Conservation (phyloP, 495 filamentous ascomycete genomes). For the Trypethelium eluteriae region DNA sequence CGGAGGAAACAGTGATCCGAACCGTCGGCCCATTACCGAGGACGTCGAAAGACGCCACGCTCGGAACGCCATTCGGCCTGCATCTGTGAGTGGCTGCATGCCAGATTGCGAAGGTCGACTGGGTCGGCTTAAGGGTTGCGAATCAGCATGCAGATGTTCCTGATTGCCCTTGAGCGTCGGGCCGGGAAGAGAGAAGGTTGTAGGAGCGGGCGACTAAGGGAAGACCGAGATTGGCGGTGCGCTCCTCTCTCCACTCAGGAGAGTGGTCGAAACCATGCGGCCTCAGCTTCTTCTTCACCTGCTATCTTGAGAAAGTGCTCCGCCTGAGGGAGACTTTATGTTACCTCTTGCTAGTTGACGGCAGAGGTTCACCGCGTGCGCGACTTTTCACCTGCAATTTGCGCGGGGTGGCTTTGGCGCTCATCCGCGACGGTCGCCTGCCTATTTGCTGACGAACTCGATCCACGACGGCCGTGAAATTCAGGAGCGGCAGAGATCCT, state of each 20-base stretch:
- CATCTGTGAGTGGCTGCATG: background rate
- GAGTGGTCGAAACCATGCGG: background rate
- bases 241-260: background rate
- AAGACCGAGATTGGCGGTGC: background rate
- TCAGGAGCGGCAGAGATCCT: background rate
- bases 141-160: background rate
- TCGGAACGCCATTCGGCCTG: background rate
- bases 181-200: background rate
- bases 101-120: background rate
- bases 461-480: background rate
- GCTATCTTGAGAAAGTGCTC: constrained; percentile 3
- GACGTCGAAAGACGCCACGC: background rate
- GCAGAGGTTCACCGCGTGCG: background rate
- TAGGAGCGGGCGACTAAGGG: background rate
- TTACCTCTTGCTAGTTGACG: background rate
- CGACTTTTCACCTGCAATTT: constrained; percentile 10
- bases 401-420: background rate
- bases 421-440: constrained; percentile 8
- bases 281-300: background rate
- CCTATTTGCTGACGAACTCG: background rate
- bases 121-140: background rate
- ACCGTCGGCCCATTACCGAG: background rate
- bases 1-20: constrained; percentile 12
- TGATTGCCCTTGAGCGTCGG: background rate
- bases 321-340: background rate